Evolutionary conservation across 2,329 filamentous ascomycete genomes (phyloP), one percentile per base, ranked within the genome.

Genomic region (Neoarthrinium moseri): DNA sequence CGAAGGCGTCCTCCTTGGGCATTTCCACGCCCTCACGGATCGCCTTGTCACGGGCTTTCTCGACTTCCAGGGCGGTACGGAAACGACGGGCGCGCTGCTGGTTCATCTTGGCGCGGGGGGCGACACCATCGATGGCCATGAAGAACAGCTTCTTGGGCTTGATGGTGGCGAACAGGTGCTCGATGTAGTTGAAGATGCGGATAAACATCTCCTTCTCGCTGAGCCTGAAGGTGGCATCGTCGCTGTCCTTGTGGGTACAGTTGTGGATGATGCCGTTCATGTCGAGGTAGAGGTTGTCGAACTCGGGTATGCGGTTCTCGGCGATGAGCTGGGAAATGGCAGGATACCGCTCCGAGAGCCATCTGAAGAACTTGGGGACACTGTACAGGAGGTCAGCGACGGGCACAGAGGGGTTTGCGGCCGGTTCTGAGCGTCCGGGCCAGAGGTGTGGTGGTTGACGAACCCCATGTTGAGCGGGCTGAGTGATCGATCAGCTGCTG

Each of bases 241-340:
- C 91, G 20, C 89, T 86, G 70, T 99, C 92, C 63, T 94, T 96
- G 72, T 99, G 94, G 46, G 94, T 99, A 69, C 94, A 99, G 69
- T 99, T 99, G 71, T 99, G 92, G 61, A 99, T 99, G 67, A 99
- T 99, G 56, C 94, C 94, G 70, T 99, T 99, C 94, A 99, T 99
- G 63, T 95, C 89, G 58, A 95, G 77, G 71, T 99, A 99, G 51
- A 99, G 83, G 70, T 89, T 94, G 70, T 99, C 94, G 71, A 99
- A 99, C 70, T 99, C 95, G 54, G 94, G 94, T 69, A 99, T 99
- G 60, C 94, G 87, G 70, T 96, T 99, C 75, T 99, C 94, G 45
- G 92, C 91, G 64, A 99, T 99, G 60, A 99, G 78, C 77, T 97
- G 92, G 43, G 94, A 99, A 68, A 99, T 99, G 51, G 94, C 85